Conservation (phyloP, 305 asterid genomes). For the Andrographis paniculata region DNA sequence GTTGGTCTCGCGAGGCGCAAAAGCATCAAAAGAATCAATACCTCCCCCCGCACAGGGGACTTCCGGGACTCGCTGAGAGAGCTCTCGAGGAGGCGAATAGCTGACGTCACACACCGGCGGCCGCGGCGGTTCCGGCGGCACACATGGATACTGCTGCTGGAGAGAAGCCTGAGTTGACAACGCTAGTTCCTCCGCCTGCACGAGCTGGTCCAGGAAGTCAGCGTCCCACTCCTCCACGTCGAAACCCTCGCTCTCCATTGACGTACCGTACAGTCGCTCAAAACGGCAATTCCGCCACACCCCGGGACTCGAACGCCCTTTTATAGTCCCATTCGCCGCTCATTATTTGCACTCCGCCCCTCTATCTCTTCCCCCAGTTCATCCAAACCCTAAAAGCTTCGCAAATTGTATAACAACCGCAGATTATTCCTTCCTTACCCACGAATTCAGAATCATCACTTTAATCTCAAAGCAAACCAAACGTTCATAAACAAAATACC, state of each 20-base stretch:
- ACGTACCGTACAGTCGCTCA: background rate
- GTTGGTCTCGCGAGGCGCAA: slow-evolving; percentile 21
- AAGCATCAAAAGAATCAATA: slow-evolving; percentile 18
- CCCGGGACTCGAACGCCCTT: background rate
- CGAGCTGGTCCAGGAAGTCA: slow-evolving; percentile 37
- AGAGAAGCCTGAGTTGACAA: slow-evolving; percentile 28
- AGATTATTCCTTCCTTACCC: too few relatives aligned
- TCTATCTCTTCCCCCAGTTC: too few relatives aligned
- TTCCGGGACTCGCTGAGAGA: slow-evolving; percentile 49
- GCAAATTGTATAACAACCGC: too few relatives aligned
- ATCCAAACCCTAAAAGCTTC: too few relatives aligned
- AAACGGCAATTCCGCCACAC: background rate
- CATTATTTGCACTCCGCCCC: background rate
- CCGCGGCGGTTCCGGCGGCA: slow-evolving; percentile 18
- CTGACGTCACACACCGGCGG: slow-evolving; percentile 24
- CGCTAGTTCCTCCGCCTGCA: slow-evolving; percentile 40
- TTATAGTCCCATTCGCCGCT: too few relatives aligned
- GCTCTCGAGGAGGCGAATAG: slow-evolving; percentile 73
- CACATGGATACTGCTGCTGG: too few relatives aligned
- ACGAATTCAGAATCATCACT: too few relatives aligned
- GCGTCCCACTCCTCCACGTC: slow-evolving; percentile 64
- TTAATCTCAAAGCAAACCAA: too few relatives aligned
- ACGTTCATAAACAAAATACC: too few relatives aligned
- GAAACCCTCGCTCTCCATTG: slow-evolving; percentile 61
- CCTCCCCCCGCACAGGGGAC: slow-evolving; percentile 4